These are phyloP conservation scores for Astrothelium macrocarpum DNA, from an alignment of 495 filamentous ascomycete genomes.

Conservation along the genomic window DNA sequence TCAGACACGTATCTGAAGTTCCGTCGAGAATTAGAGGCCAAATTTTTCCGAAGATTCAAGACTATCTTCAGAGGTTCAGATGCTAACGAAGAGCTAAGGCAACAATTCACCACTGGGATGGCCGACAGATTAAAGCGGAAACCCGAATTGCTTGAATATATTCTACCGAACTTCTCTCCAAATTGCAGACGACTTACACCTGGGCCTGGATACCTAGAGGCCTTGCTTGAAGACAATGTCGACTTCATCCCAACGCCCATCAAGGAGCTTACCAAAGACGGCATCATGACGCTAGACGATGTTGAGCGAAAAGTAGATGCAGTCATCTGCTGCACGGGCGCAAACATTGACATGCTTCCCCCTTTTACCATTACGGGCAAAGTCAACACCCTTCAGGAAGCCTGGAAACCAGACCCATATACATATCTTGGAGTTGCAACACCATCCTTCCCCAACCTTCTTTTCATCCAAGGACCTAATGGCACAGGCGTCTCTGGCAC, in stretches of 20 bases:
- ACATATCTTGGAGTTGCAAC: slow-evolving; percentile 55
- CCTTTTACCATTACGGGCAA: slow-evolving; percentile 50
- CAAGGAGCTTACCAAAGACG: slow-evolving; percentile 45
- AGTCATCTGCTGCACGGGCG: slow-evolving; percentile 59
- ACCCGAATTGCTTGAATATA: slow-evolving; percentile 43
- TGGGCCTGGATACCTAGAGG: slow-evolving; percentile 63
- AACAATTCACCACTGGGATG: slow-evolving; percentile 18
- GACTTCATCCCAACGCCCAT: slow-evolving; percentile 50
- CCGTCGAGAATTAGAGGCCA: slow-evolving; percentile 43
- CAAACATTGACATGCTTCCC: slow-evolving; percentile 48
- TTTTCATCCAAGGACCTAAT: slow-evolving; percentile 45
- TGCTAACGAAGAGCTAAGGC: slow-evolving; percentile 13
- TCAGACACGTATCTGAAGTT: slow-evolving; percentile 42
- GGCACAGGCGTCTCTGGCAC: slow-evolving; percentile 42
- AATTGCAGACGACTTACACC: slow-evolving; percentile 63
- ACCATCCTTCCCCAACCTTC: slow-evolving; percentile 57
- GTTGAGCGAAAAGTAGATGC: slow-evolving; percentile 31
- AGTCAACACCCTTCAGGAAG: slow-evolving; percentile 36
- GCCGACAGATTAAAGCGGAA: slow-evolving; percentile 46
- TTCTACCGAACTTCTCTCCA: slow-evolving; percentile 56
- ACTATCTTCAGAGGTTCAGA: slow-evolving; percentile 33
- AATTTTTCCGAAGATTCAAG: slow-evolving; percentile 48
- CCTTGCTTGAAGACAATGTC: slow-evolving; percentile 54
- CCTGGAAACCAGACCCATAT: slow-evolving; percentile 46
- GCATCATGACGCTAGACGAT: slow-evolving; percentile 30